Percentiles rank a stretch among this genome's conserved stretches.
These are phyloP conservation scores for Larix sibirica DNA, from an alignment of 83 land plant species.

Conservation along the genomic window DNA sequence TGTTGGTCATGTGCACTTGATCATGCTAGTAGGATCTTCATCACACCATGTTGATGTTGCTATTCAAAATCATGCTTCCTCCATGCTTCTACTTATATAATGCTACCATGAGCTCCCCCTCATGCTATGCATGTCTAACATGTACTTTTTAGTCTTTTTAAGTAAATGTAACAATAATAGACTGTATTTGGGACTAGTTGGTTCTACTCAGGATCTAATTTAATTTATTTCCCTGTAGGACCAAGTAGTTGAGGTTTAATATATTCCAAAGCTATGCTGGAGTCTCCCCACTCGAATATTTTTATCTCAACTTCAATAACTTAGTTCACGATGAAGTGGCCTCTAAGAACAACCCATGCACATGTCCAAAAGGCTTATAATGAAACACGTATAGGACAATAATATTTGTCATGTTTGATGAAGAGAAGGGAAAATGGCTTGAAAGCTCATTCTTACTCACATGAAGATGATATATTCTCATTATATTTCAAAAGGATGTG, in stretches of 20 bases:
- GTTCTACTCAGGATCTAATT: too few relatives aligned
- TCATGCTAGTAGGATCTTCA: too few relatives aligned
- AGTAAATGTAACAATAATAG: too few relatives aligned
- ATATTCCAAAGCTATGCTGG: slow-evolving; percentile 19
- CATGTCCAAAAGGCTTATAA: slow-evolving; percentile 48
- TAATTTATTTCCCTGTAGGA: slow-evolving; percentile 16
- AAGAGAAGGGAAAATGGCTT: slow-evolving; percentile 49
- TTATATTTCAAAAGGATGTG: slow-evolving; percentile 26
- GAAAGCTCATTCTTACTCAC: slow-evolving; percentile 50
- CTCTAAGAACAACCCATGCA: slow-evolving; percentile 39
- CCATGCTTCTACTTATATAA: too few relatives aligned
- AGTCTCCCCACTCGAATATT: slow-evolving; percentile 15
- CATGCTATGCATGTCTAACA: too few relatives aligned
- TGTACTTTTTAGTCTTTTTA: too few relatives aligned
- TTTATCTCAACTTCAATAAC: slow-evolving; percentile 21
- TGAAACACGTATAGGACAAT: slow-evolving; percentile 56
- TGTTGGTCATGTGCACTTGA: too few relatives aligned
- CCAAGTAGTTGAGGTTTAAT: slow-evolving; percentile 20
- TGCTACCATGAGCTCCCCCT: too few relatives aligned
- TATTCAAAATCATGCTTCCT: too few relatives aligned
- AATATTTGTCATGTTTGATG: slow-evolving; percentile 43
- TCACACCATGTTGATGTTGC: too few relatives aligned
- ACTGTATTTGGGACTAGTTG: too few relatives aligned
- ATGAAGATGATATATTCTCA: slow-evolving; percentile 34
- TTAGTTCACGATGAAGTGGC: slow-evolving; percentile 34